Evolutionary conservation across 345 rosid genomes (phyloP), one percentile per base, ranked within the genome.

Genomic region (Jatropha curcas): DNA sequence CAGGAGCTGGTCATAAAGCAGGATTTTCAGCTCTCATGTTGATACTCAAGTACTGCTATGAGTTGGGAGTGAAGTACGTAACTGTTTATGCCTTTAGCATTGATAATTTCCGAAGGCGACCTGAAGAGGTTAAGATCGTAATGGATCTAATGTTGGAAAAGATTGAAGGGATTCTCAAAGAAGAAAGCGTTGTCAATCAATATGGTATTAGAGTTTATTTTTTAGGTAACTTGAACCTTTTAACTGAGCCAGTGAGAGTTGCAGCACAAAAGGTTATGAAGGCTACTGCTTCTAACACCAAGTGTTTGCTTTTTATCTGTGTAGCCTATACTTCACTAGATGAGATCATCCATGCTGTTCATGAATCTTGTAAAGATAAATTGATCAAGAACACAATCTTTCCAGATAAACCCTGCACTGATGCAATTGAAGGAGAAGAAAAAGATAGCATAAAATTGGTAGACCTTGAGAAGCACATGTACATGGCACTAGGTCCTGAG

Each of bases 121-220:
- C 91, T 8, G 82, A 81, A 34, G 92, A 86, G 74, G 92, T 93
- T 60, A 84, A 86, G 59, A 68, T 61, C 41, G 20, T 93, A 57
- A 89, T 93, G 97, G 88, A 93, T 77, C 76, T 94, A 55, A 77
- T 92, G 86, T 16, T 92, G 64, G 98, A 88, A 78, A 94, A 92
- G 83, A 86, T 83, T 14, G 81, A 86, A 11, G 83, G 71, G 28
- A 63, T 90, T 78, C 85, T 94, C 22, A 73, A 71, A 65, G 81
- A 90, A 59, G 89, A 83, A 74, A 91, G 89, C 43, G 63, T 94
- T 2, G 89, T 85, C 60, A 79, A 81, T 68, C 78, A 85, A 67
- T 82, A 84, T 27, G 89, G 91, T 6, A 30, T 93, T 51, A 83
- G 85, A 71, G 84, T 88, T 1, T 67, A 66, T 39, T 84, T 84